Percentiles rank a stretch among this genome's conserved stretches.
These are phyloP conservation scores for Salix dunnii DNA, from an alignment of 345 rosid species.

Conservation along the genomic window DNA sequence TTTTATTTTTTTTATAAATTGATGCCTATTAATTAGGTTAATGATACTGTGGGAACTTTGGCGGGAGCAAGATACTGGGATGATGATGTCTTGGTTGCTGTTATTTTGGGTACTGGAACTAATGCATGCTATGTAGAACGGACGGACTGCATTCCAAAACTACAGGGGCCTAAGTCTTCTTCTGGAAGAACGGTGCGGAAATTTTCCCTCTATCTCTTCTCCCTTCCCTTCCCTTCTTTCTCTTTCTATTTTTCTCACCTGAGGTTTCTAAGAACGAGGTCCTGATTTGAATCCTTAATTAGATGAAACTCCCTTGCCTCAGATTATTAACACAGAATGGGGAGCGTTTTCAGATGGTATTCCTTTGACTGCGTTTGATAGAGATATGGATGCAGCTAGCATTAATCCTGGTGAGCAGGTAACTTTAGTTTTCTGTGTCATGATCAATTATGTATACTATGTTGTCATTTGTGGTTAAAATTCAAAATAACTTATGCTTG, in stretches of 20 bases:
- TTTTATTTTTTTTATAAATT: neutral
- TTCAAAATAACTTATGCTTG: neutral
- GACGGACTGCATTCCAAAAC: conserved; percentile 59
- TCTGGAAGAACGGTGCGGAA: conserved; percentile 52
- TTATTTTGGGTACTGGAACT: conserved; percentile 89
- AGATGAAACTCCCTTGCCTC: conserved; percentile 17
- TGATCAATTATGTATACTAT: neutral
- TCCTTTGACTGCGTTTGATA: conserved; percentile 62
- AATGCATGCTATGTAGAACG: conserved; percentile 88
- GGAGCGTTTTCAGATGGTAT: conserved; percentile 76
- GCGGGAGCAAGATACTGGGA: conserved; percentile 86
- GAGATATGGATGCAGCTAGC: conserved; percentile 70
- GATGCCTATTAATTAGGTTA: conserved; percentile 43
- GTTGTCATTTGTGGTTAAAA: too few relatives aligned
- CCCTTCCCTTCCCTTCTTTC: neutral
- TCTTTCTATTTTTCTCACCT: neutral
- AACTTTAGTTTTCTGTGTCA: conserved; percentile 7
- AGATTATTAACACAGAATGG: conserved; percentile 88
- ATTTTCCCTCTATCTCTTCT: too few relatives aligned
- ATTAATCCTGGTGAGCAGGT: conserved; percentile 90
- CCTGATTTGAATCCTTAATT: neutral
- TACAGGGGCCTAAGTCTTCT: conserved; percentile 33
- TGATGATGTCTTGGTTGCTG: conserved; percentile 80
- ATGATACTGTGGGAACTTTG: conserved; percentile 74
- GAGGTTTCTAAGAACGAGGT: neutral